Evolutionary conservation across 1,284 basidiomycete species (phyloP), one percentile per base, ranked within the genome.

Genomic region (Mycena citricolor): DNA sequence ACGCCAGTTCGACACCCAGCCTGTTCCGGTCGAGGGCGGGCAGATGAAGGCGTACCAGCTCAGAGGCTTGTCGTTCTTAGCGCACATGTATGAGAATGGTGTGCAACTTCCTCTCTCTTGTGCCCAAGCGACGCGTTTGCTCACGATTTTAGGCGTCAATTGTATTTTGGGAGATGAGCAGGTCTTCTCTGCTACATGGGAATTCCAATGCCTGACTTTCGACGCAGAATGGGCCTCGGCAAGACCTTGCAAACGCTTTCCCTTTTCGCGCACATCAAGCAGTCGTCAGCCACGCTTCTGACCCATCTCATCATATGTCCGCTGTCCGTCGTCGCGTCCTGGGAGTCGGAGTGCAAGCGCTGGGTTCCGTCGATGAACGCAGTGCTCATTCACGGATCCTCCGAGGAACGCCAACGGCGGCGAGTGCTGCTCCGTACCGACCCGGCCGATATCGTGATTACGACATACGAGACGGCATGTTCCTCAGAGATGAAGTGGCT

Each of bases 171-270:
- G 76, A 20, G 80, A 81, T 47, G 79, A 77, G 76, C 76, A 55
- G 44, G 72, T 66, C 20, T 31, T 2, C 32, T n/a, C 8, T 20
- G 17, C 20, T 8, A 7, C 23, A 12, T 25, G 17, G 24, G 44
- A 43, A n/a, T 16, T 37, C 21, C 28, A 43, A 55, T 11, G 44
- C 19, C 22, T n/a, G n/a, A 6, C 20, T 29, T n/a, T n/a, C n/a
- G n/a, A n/a, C 11, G 8, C 37, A 77, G 75, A 61, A 73, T 82
- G 79, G 81, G 78, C 49, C 70, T 83, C 5, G 80, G 81, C 13
- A 83, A 83, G 54, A 83, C 81, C 0, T 60, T 83, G 13, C 81
- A 81, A 71, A 82, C 81, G 1, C 62, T 83, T 1, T 74, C 81
- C 0, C 62, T 83, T 11, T 73, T 83, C 42, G 80, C 77, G 0